These are phyloP conservation scores for Phytophthora nicotianae DNA, from an alignment of 352 stramenopile species.

Conservation along the genomic window DNA sequence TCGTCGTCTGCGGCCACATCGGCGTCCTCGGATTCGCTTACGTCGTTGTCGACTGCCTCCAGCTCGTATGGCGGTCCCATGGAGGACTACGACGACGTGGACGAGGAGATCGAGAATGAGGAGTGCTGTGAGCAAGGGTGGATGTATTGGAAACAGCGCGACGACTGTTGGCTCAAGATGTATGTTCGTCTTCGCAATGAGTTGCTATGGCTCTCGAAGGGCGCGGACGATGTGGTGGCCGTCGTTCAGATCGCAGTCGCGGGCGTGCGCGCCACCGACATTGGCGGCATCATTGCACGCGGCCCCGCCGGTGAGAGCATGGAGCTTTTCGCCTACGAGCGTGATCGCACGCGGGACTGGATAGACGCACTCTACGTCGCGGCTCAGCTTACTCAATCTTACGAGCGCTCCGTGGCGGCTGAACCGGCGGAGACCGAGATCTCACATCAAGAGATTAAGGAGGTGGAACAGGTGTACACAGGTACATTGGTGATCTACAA, in stretches of 20 bases:
- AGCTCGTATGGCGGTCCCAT: conserved; percentile 56
- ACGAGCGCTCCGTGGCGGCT: conserved; percentile 47
- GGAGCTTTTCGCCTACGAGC: conserved; percentile 80
- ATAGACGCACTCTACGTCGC: conserved; percentile 74
- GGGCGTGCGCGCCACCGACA: conserved; percentile 49
- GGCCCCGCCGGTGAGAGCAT: conserved; percentile 68
- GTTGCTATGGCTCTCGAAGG: conserved; percentile 70
- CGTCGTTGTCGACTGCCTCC: conserved; percentile 51
- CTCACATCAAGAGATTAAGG: conserved; percentile 30
- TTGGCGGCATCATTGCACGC: conserved; percentile 53
- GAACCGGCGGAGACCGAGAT: conserved; percentile 24
- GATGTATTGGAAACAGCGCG: conserved; percentile 80
- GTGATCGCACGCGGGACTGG: conserved; percentile 53
- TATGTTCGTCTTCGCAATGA: conserved; percentile 72
- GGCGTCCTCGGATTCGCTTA: conserved; percentile 34
- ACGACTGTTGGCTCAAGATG: conserved; percentile 78
- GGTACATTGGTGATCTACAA: conserved; percentile 79
- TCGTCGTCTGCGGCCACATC: conserved; percentile 36
- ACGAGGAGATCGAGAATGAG: conserved; percentile 27
- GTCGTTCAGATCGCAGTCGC: conserved; percentile 75
- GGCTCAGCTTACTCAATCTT: conserved; percentile 51
- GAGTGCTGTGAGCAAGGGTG: conserved; percentile 53
- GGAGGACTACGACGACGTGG: conserved; percentile 38
- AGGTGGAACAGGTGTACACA: conserved; percentile 55
- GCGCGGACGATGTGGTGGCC: conserved; percentile 41